A percentile compares a stretch with the other conserved stretches of the same genome.
Conservation (phyloP, 768 basidiomycete genomes). For the Termitomyces sp. region DNA sequence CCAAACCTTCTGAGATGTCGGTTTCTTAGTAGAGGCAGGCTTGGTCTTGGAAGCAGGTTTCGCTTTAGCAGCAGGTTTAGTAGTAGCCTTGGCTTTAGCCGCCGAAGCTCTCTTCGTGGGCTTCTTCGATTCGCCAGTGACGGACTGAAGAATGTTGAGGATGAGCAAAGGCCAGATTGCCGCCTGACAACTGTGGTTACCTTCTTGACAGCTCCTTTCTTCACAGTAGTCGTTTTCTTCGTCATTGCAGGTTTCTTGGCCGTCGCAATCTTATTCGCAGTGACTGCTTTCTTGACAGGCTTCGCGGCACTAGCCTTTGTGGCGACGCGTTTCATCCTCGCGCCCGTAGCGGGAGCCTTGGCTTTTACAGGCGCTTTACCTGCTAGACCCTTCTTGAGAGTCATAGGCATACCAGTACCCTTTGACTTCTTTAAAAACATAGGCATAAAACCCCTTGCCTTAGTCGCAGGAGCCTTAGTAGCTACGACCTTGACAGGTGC, state of each 20-base stretch:
- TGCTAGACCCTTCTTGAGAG: slow-evolving; percentile 14
- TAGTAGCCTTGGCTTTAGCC: slow-evolving; percentile 22
- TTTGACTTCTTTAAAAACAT: no score
- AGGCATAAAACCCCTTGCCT: slow-evolving; percentile 17
- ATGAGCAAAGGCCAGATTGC: background rate
- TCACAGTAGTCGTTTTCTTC: slow-evolving; percentile 29
- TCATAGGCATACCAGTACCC: slow-evolving; percentile 19
- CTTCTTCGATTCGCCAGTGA: slow-evolving; percentile 36
- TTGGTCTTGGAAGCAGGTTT: slow-evolving; percentile 25
- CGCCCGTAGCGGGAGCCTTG: slow-evolving; percentile 20
- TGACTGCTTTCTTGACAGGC: slow-evolving; percentile 17
- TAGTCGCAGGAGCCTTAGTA: slow-evolving; percentile 26
- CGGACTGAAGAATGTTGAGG: slow-evolving; percentile 19
- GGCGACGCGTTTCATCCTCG: slow-evolving; percentile 21
- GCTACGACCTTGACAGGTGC: slow-evolving; percentile 17
- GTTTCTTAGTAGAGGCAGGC: slow-evolving; percentile 18
- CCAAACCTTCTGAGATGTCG: slow-evolving; percentile 16
- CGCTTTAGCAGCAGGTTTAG: slow-evolving; percentile 17
- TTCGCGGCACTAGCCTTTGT: slow-evolving; percentile 10
- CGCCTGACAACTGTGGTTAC: slow-evolving; percentile 21
- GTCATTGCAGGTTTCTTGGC: slow-evolving; percentile 20
- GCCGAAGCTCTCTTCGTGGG: slow-evolving; percentile 13
- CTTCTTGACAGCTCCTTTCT: slow-evolving; percentile 56
- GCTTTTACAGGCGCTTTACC: slow-evolving; percentile 19
- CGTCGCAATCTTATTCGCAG: slow-evolving; percentile 19